phyloP scores from a whole-genome alignment of 2,329 filamentous ascomycete species.

The Drechmeria coniospora region DNA sequence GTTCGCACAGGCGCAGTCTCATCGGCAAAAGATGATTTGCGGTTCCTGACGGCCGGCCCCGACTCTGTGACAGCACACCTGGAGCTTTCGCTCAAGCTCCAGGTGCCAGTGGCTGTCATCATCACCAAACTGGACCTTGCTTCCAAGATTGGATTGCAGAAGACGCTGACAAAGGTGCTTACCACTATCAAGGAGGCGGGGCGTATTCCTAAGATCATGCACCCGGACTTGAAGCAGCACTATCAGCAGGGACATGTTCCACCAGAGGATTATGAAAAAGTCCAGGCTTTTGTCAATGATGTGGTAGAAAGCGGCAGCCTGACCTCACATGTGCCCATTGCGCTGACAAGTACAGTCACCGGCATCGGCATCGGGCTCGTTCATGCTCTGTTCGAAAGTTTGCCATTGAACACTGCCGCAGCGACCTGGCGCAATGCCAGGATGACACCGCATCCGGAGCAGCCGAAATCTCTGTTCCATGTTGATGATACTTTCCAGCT shows the following conservation, averaged over 20 bases:
- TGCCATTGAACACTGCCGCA: slow-evolving; percentile 51
- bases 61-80: slow-evolving; percentile 70
- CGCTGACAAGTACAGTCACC: slow-evolving; percentile 75
- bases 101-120: slow-evolving; percentile 62
- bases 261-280: slow-evolving; percentile 38
- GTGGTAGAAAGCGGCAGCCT: slow-evolving; percentile 28
- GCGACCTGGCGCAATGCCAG: slow-evolving; percentile 40
- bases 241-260: slow-evolving; percentile 42
- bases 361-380: slow-evolving; percentile 68
- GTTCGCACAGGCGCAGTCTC: slow-evolving; percentile 24
- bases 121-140: slow-evolving; percentile 88
- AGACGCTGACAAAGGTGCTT: slow-evolving; percentile 57
- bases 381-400: slow-evolving; percentile 62
- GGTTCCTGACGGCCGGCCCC: slow-evolving; percentile 37
- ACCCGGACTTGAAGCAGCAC: slow-evolving; percentile 31
- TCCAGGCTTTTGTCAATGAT: slow-evolving; percentile 36
- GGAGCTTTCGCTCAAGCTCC: slow-evolving; percentile 67
- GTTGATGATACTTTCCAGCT: slow-evolving; percentile 81
- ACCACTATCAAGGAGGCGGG: slow-evolving; percentile 63
- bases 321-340: slow-evolving; percentile 55
- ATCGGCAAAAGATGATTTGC: slow-evolving; percentile 34
- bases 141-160: slow-evolving; percentile 53
- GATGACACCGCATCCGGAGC: slow-evolving; percentile 39
- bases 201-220: slow-evolving; percentile 60
- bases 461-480: slow-evolving; percentile 59